Evolutionary conservation across 768 basidiomycete genomes (phyloP).

Genomic region (Cystobasidium tubakii): DNA sequence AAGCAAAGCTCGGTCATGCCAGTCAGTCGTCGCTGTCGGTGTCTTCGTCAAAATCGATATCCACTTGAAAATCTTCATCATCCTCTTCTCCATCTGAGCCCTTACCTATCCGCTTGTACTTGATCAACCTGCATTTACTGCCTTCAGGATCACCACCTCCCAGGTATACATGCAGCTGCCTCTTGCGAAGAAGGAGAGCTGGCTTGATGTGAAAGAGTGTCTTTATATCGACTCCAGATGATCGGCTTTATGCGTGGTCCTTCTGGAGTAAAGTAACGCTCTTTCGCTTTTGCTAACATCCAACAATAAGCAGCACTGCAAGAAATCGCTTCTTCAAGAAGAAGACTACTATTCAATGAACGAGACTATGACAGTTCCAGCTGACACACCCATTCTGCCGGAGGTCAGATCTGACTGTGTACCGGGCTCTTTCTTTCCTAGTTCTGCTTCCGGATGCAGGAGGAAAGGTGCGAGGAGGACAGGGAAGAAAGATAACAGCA

Average conservation of each 20-base stretch:
- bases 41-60: too few species aligned
- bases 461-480: not conserved
- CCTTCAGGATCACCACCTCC: not conserved
- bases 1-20: too few species aligned
- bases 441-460: not conserved
- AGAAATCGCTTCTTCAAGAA: too few species aligned
- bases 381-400: not conserved
- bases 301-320: too few species aligned
- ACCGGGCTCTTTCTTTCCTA: not conserved
- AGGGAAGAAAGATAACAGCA: not conserved
- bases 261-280: too few species aligned
- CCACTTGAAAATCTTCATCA: not conserved
- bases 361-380: too few species aligned
- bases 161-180: not conserved
- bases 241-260: too few species aligned
- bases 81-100: conserved; percentile 20
- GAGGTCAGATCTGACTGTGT: not conserved
- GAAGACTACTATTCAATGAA: too few species aligned
- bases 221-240: not conserved
- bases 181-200: not conserved
- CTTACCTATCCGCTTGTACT: not conserved
- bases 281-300: too few species aligned
- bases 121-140: not conserved
- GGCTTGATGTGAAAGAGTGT: not conserved
- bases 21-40: too few species aligned